Percentiles rank a stretch among this genome's conserved stretches.
Evolutionary conservation across 2,329 filamentous ascomycete genomes (phyloP).

Genomic region (Exophiala oligosperma): DNA sequence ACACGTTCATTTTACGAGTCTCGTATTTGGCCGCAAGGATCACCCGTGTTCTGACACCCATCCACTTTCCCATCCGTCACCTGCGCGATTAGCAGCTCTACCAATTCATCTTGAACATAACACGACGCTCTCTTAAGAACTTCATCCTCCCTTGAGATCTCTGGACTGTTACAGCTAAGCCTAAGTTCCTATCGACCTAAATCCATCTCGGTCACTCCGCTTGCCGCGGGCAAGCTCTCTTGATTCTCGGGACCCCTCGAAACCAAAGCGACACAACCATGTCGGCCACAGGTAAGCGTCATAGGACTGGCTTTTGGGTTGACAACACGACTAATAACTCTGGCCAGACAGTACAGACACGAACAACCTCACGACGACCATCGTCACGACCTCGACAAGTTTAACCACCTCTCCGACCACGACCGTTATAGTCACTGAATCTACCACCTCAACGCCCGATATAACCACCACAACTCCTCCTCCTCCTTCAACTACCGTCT

Average conservation of each 20-base stretch:
- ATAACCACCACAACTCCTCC: conserved; percentile 27
- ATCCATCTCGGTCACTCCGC: background rate
- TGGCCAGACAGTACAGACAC: conserved; percentile 7
- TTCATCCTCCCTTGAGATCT: background rate
- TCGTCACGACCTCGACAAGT: conserved; percentile 31
- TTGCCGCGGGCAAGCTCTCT: conserved; percentile 8
- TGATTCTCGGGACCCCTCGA: background rate
- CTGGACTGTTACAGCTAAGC: background rate
- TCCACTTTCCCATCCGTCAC: conserved; percentile 9
- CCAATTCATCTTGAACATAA: background rate
- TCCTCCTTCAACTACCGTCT: conserved; percentile 30
- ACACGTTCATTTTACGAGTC: background rate
- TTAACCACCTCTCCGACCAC: conserved; percentile 23
- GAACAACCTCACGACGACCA: conserved; percentile 29
- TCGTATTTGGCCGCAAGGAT: background rate
- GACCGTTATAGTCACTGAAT: conserved; percentile 17
- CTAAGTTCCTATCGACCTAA: background rate
- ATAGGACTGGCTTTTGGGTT: background rate
- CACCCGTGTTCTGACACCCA: conserved; percentile 15
- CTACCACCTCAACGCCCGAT: conserved; percentile 6
- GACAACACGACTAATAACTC: conserved; percentile 1
- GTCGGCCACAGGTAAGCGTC: conserved; percentile 9
- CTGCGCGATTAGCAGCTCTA: conserved; percentile 1
- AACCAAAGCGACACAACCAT: background rate
- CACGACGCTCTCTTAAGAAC: background rate